Evolutionary conservation across 129 eudicot genomes (phyloP).

Genomic region (Smallanthus sonchifolius): DNA sequence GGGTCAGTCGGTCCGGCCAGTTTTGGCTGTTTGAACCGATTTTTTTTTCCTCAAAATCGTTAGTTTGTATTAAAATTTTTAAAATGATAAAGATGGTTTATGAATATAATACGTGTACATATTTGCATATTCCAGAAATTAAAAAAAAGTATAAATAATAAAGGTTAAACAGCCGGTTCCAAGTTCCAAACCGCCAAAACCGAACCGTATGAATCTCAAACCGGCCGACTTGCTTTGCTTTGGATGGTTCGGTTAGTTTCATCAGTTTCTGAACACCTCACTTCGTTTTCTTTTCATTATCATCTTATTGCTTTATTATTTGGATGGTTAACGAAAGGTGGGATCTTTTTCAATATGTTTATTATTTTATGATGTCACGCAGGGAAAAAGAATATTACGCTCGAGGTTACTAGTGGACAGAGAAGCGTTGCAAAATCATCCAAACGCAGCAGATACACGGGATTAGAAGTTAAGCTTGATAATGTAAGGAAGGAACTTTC

Average conservation of each 20-base stretch:
- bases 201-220: not conserved
- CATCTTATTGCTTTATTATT: not conserved
- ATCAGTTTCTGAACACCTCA: not conserved
- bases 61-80: not conserved
- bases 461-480: constrained; percentile 71
- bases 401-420: constrained; percentile 45
- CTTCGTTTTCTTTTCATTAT: not conserved
- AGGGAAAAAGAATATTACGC: constrained; percentile 76
- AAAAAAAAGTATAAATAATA: not conserved
- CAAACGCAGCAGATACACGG: constrained; percentile 56
- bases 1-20: not conserved
- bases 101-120: not conserved
- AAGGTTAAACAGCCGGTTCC: not conserved
- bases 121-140: not conserved
- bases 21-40: not conserved
- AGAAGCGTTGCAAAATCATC: constrained; percentile 35
- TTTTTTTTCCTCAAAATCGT: not conserved
- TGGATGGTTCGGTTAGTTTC: not conserved
- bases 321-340: not conserved
- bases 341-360: not conserved
- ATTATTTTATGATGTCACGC: not conserved
- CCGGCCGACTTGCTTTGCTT: not conserved
- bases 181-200: not conserved
- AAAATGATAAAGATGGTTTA: not conserved
- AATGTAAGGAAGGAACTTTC: constrained; percentile 80